Conservation (phyloP, 2,329 filamentous ascomycete genomes). For the Fusarium transvaalense region DNA sequence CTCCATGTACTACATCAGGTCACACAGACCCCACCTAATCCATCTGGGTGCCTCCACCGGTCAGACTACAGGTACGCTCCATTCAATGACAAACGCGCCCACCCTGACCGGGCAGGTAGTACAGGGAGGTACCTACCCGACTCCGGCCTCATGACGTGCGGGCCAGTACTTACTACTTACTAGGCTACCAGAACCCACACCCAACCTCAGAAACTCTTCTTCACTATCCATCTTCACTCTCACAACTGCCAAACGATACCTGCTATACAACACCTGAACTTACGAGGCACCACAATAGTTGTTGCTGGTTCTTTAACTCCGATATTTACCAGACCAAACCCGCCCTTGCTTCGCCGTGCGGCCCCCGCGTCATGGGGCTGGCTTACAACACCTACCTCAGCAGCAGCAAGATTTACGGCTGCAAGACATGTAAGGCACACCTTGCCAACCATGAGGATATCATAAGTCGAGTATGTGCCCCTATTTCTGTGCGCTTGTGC, state of each 20-base stretch:
- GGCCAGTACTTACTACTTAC: background rate
- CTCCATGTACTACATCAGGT: background rate
- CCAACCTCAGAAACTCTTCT: conserved; percentile 9
- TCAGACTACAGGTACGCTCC: background rate
- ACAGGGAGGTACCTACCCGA: conserved; percentile 4
- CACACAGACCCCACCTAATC: background rate
- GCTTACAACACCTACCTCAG: conserved; percentile 92
- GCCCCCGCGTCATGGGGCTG: conserved; percentile 76
- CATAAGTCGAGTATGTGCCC: conserved; percentile 80
- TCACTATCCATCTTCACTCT: conserved; percentile 22
- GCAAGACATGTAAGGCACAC: conserved; percentile 95
- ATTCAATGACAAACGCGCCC: background rate
- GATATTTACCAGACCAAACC: background rate
- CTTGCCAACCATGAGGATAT: conserved; percentile 96
- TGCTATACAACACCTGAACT: background rate
- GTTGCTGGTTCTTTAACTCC: background rate
- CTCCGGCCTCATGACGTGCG: conserved; percentile 46
- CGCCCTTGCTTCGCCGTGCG: conserved; percentile 3
- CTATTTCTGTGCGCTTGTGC: background rate
- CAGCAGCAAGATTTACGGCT: conserved; percentile 89
- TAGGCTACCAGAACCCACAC: conserved; percentile 5
- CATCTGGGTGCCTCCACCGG: background rate
- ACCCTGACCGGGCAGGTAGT: background rate
- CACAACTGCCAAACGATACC: conserved; percentile 4
- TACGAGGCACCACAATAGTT: background rate